These are phyloP conservation scores for Parathielavia hyrcaniae DNA, from an alignment of 495 filamentous ascomycete species.

Conservation along the genomic window DNA sequence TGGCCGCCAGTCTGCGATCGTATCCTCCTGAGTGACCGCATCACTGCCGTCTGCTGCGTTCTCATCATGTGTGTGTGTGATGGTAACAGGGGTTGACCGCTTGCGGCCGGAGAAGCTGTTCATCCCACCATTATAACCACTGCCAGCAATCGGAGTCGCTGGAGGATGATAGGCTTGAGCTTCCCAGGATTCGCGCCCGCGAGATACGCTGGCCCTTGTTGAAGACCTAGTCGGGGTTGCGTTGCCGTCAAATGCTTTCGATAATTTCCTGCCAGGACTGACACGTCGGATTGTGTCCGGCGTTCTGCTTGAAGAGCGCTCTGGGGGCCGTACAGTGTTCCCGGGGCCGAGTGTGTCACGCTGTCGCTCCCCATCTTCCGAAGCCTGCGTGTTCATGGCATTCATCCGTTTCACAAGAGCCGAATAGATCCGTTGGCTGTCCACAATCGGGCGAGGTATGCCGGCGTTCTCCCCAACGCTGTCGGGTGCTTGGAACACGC, in stretches of 20 bases:
- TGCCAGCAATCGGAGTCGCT: neutral
- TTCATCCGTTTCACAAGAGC: conserved; percentile 65
- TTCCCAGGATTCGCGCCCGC: neutral
- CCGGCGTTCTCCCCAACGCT: neutral
- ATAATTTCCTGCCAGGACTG: neutral
- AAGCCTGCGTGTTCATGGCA: conserved; percentile 16
- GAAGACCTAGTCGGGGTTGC: conserved; percentile 10
- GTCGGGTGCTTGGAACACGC: conserved; percentile 18
- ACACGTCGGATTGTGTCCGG: conserved; percentile 9
- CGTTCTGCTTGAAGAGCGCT: neutral
- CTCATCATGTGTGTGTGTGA: neutral
- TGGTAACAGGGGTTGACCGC: conserved; percentile 3
- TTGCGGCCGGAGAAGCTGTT: neutral
- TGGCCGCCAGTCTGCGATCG: conserved; percentile 26
- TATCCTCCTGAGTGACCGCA: neutral
- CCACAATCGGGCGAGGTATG: conserved; percentile 31
- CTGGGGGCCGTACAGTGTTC: neutral
- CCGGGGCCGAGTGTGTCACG: neutral
- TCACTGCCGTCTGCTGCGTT: conserved; percentile 4
- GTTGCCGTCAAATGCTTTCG: neutral
- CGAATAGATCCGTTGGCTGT: conserved; percentile 64
- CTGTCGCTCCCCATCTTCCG: neutral
- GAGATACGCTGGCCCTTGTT: neutral
- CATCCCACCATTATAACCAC: neutral
- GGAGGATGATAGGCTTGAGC: neutral